These are phyloP conservation scores for Colletotrichum trifolii DNA, from an alignment of 2,329 filamentous ascomycete species.

Conservation along the genomic window DNA sequence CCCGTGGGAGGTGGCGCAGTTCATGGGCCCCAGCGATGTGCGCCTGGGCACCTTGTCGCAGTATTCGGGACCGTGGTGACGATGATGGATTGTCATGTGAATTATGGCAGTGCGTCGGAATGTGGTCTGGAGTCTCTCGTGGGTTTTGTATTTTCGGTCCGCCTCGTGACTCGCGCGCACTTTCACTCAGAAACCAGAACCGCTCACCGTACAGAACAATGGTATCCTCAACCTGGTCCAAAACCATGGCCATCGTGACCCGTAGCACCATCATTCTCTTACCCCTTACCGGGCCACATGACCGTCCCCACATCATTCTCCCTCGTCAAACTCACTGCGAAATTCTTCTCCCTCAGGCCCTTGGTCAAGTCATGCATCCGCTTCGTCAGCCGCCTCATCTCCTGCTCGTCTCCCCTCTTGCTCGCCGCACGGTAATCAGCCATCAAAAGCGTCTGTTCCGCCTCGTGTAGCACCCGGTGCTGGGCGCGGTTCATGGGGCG, in stretches of 20 bases:
- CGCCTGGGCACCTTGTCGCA: slow-evolving; percentile 14
- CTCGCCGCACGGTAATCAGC: slow-evolving; percentile 42
- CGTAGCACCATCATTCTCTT: not conserved
- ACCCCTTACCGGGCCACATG: slow-evolving; percentile 6
- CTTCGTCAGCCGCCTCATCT: slow-evolving; percentile 40
- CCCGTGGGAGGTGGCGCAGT: slow-evolving; percentile 35
- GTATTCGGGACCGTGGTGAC: slow-evolving; percentile 33
- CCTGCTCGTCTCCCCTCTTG: slow-evolving; percentile 37
- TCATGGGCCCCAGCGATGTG: slow-evolving; percentile 30
- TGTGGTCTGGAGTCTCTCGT: not conserved
- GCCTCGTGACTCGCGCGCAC: no score
- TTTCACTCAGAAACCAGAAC: no score
- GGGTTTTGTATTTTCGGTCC: not conserved
- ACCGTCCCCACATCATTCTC: slow-evolving; percentile 17
- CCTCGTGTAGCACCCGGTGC: slow-evolving; percentile 43
- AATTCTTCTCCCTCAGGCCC: slow-evolving; percentile 22
- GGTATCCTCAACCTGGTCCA: not conserved
- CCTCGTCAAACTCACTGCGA: slow-evolving; percentile 20
- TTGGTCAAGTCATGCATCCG: slow-evolving; percentile 37
- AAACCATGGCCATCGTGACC: not conserved
- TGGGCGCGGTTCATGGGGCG: slow-evolving; percentile 40
- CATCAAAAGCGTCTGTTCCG: slow-evolving; percentile 42
- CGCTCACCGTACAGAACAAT: not conserved
- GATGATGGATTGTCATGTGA: not conserved
- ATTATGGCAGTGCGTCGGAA: not conserved